A percentile compares a stretch with the other conserved stretches of the same genome.
Evolutionary conservation across 2,329 filamentous ascomycete species (phyloP).

Genomic region (Alternaria triticimaculans): DNA sequence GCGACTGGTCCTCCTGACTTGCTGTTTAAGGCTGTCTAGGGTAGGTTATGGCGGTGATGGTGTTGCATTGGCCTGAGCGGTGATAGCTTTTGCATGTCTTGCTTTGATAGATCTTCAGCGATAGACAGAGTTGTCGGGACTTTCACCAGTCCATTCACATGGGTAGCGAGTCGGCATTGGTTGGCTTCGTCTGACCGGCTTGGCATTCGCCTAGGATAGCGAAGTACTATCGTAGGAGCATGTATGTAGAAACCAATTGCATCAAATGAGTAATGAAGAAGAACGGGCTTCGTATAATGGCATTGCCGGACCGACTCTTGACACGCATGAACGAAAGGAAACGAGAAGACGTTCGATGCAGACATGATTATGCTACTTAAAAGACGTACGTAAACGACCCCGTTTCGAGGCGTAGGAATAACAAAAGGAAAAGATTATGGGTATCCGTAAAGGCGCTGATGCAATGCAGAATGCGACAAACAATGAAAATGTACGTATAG

Average conservation of each 20-base stretch:
- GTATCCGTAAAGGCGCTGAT: slow-evolving; percentile 33
- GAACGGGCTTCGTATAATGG: background rate
- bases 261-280: background rate
- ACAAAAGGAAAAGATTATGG: slow-evolving; percentile 23
- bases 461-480: slow-evolving; percentile 29
- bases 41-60: background rate
- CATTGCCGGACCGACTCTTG: background rate
- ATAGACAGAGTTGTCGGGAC: background rate
- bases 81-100: background rate
- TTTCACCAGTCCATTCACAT: background rate
- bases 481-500: slow-evolving; percentile 29
- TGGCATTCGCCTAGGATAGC: background rate
- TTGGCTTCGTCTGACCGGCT: background rate
- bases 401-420: background rate
- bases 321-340: background rate
- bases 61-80: background rate
- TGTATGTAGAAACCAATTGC: background rate
- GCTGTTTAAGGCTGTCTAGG: background rate
- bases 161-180: background rate
- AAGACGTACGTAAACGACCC: background rate
- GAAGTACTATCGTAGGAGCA: background rate
- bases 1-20: background rate
- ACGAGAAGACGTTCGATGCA: background rate
- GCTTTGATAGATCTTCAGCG: background rate
- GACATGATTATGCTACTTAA: slow-evolving; percentile 1